Evolutionary conservation across 208 protist genomes (phyloP).

Genomic region (Leishmania martiniquensis): DNA sequence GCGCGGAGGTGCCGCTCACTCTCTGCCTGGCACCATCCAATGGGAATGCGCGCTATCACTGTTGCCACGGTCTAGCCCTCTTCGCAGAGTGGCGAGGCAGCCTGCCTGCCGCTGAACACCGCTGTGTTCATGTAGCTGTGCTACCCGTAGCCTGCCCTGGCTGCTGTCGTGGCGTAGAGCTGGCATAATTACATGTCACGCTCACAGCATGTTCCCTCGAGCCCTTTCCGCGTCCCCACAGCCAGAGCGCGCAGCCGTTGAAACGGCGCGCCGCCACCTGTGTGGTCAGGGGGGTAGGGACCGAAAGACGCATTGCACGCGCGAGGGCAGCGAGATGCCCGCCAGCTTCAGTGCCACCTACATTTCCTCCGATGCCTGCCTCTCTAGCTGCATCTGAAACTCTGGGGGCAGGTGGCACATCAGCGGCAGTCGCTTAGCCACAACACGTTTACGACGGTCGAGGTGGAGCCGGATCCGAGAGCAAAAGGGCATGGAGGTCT

Average conservation of each 20-base stretch:
- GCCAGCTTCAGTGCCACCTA: conserved; percentile 86
- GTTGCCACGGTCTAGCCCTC: conserved; percentile 19
- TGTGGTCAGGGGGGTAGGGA: conserved; percentile 58
- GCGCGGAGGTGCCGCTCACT: conserved; percentile 67
- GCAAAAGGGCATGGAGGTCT: conserved; percentile 86
- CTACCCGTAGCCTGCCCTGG: conserved; percentile 39
- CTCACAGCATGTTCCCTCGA: conserved; percentile 66
- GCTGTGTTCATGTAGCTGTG: conserved; percentile 93
- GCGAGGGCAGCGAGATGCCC: conserved; percentile 30
- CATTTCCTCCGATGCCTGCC: not conserved
- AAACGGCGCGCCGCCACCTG: not conserved
- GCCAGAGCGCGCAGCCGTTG: conserved; percentile 91
- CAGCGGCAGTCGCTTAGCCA: conserved; percentile 48
- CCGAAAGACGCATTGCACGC: conserved; percentile 20
- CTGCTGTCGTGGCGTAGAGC: conserved; percentile 60
- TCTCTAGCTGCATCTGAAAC: conserved; percentile 51
- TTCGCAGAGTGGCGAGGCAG: conserved; percentile 16
- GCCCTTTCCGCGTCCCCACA: conserved; percentile 86
- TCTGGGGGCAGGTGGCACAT: conserved; percentile 42
- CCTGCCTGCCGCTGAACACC: conserved; percentile 69
- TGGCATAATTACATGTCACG: conserved; percentile 69
- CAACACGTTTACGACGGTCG: conserved; percentile 38
- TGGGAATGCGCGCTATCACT: conserved; percentile 83
- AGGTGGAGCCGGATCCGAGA: conserved; percentile 58
- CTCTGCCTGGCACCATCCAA: conserved; percentile 75